These are phyloP conservation scores for Hypomyces rosellus DNA, from an alignment of 2,329 filamentous ascomycete genomes.

Conservation along the genomic window DNA sequence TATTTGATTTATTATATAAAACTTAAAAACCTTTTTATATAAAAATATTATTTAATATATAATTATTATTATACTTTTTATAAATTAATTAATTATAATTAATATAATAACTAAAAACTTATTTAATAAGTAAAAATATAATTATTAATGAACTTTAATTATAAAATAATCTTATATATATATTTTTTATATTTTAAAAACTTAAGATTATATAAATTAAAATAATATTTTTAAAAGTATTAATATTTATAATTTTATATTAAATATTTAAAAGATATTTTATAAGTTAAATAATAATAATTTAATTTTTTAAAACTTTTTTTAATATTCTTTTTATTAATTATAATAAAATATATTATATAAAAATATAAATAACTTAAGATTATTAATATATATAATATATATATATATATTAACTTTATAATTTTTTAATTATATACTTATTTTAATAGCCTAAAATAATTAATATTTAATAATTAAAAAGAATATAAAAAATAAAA, in stretches of 20 bases:
- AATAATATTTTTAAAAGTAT: background rate
- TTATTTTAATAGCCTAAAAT: too few relatives aligned
- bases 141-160: too few relatives aligned
- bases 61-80: conserved; percentile 1
- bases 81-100: conserved; percentile 1
- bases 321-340: conserved; percentile 1
- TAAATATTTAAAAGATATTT: background rate
- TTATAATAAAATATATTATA: too few relatives aligned
- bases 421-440: too few relatives aligned
- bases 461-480: background rate
- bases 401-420: too few relatives aligned
- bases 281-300: background rate
- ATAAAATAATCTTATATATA: background rate
- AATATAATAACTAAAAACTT: background rate
- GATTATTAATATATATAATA: too few relatives aligned
- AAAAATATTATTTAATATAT: background rate
- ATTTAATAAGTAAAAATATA: too few relatives aligned
- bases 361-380: too few relatives aligned
- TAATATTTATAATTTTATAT: background rate
- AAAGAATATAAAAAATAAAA: conserved; percentile 1
- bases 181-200: conserved; percentile 1
- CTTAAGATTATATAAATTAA: background rate
- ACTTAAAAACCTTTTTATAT: too few relatives aligned
- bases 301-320: background rate
- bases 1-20: too few relatives aligned